Conservation (phyloP, 2,329 filamentous ascomycete genomes). For the Neofusicoccum laricinum region DNA sequence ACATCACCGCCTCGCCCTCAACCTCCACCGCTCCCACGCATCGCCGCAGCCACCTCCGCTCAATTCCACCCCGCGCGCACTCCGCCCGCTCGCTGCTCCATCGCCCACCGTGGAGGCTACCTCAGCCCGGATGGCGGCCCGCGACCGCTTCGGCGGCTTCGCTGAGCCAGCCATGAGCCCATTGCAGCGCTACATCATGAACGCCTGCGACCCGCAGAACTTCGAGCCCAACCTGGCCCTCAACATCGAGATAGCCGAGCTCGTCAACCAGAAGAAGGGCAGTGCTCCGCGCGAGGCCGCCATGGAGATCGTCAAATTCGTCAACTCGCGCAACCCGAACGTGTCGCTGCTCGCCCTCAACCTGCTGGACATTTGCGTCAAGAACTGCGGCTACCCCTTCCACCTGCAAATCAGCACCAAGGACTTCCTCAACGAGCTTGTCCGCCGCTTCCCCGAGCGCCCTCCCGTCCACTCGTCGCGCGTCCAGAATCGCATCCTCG, state of each 20-base stretch:
- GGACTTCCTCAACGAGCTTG: conserved; percentile 97
- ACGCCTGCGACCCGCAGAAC: conserved; percentile 94
- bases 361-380: conserved; percentile 97
- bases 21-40: neutral
- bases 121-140: conserved; percentile 89
- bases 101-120: conserved; percentile 72
- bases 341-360: conserved; percentile 84
- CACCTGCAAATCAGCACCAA: conserved; percentile 98
- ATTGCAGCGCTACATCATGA: conserved; percentile 91
- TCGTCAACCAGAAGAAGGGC: conserved; percentile 97
- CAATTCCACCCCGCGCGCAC: neutral
- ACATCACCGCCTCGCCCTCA: conserved; percentile 2
- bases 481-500: conserved; percentile 88
- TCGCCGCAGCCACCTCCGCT: neutral
- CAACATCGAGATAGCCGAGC: conserved; percentile 92
- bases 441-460: conserved; percentile 90
- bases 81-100: neutral
- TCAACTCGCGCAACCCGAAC: conserved; percentile 97
- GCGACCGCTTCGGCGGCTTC: conserved; percentile 87
- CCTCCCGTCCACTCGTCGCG: conserved; percentile 81
- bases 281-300: conserved; percentile 89
- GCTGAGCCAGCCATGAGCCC: conserved; percentile 77
- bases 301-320: conserved; percentile 84
- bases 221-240: conserved; percentile 96
- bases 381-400: conserved; percentile 99